Conservation (phyloP, 306 rosid genomes). For the Lathyrus oleraceus region DNA sequence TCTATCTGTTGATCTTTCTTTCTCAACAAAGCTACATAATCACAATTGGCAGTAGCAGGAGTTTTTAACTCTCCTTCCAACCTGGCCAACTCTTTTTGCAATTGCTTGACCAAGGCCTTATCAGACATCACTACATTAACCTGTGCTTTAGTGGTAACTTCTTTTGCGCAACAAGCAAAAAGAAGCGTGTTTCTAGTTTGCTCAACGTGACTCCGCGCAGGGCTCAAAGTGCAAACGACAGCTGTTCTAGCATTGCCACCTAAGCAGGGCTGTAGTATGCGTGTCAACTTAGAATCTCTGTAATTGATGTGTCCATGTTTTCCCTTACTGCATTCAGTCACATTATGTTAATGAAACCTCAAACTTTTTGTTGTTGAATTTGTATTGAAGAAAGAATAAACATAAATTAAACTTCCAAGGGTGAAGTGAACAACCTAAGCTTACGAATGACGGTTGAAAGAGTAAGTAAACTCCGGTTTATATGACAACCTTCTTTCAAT, state of each 20-base stretch:
- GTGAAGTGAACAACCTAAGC: conserved; percentile 66
- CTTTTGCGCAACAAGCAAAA: conserved; percentile 97
- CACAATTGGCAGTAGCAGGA: conserved; percentile 66
- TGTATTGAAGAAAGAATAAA: conserved; percentile 18
- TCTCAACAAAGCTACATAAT: conserved; percentile 67
- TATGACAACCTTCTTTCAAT: conserved; percentile 97
- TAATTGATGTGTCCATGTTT: conserved; percentile 88
- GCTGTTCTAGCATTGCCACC: conserved; percentile 99
- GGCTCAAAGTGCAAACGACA: conserved; percentile 95
- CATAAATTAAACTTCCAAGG: conserved; percentile 36
- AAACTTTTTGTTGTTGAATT: conserved; percentile 1
- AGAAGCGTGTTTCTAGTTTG: conserved; percentile 98
- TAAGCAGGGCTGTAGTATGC: conserved; percentile 92
- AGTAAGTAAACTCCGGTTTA: conserved; percentile 96
- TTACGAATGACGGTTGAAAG: conserved; percentile 94
- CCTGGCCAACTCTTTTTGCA: conserved; percentile 93
- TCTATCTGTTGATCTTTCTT: conserved; percentile 95
- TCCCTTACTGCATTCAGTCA: conserved; percentile 78
- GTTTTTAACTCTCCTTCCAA: conserved; percentile 90
- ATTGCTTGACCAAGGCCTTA: conserved; percentile 95
- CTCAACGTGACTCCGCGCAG: conserved; percentile 93
- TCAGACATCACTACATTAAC: conserved; percentile 99
- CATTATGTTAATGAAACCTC: conserved; percentile 10
- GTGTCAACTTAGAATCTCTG: conserved; percentile 96
- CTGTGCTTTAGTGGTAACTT: conserved; percentile 95